Conservation (phyloP, 495 filamentous ascomycete species). For the Lophiotrema nucula region DNA sequence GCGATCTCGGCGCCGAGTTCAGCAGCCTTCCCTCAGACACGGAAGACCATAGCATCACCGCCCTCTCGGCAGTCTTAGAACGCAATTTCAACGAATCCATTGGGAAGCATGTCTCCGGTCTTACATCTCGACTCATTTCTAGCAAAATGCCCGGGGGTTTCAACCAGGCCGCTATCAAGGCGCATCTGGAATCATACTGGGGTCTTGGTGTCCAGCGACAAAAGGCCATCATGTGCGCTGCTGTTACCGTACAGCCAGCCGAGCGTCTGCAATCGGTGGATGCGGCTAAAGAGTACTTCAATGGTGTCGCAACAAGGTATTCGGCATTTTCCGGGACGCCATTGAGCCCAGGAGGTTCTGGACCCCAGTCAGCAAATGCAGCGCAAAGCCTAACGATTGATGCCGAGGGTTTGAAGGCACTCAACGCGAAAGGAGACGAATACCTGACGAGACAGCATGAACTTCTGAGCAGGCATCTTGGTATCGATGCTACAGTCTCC, state of each 20-base stretch:
- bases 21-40: too few species aligned
- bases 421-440: too few species aligned
- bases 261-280: background rate
- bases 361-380: too few species aligned
- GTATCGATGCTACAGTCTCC: too few species aligned
- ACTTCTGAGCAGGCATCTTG: too few species aligned
- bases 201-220: background rate
- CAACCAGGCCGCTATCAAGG: background rate
- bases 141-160: background rate
- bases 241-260: background rate
- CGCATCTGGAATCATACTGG: background rate
- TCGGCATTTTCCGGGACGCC: background rate
- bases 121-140: background rate
- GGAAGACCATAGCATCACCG: too few species aligned
- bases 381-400: too few species aligned
- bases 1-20: background rate
- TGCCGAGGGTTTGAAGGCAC: too few species aligned
- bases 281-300: background rate
- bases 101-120: background rate
- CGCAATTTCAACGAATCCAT: too few species aligned
- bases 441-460: too few species aligned
- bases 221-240: background rate
- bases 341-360: too few species aligned
- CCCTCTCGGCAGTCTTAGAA: too few species aligned
- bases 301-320: background rate